phyloP scores from a whole-genome alignment of 257 asterid genomes.

The Primulina eburnea region DNA sequence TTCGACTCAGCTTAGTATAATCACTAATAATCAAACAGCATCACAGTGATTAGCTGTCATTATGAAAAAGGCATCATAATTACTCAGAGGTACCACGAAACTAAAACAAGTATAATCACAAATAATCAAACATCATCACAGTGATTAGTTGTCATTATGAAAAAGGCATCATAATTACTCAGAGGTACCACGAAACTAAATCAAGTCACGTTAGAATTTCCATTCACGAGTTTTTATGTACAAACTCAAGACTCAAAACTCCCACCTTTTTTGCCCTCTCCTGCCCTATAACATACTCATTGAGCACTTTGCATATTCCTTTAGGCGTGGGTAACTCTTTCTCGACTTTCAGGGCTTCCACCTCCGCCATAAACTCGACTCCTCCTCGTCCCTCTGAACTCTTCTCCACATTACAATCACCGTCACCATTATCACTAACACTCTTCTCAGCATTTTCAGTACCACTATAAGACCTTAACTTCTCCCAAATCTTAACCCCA shows the following conservation, averaged over 20 bases:
- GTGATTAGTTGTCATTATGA: too few relatives aligned
- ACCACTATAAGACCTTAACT: constrained; percentile 77
- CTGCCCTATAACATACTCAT: constrained; percentile 81
- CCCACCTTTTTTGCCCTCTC: constrained; percentile 80
- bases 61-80: neutral
- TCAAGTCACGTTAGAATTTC: constrained; percentile 9
- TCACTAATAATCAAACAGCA: too few relatives aligned
- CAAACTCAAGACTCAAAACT: constrained; percentile 3
- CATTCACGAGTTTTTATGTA: neutral
- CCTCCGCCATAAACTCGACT: constrained; percentile 23
- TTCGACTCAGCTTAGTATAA: too few relatives aligned
- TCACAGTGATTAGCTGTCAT: too few relatives aligned
- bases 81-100: neutral
- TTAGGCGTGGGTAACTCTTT: constrained; percentile 71
- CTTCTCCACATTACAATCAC: constrained; percentile 21
- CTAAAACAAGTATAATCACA: neutral
- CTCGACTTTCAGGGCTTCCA: constrained; percentile 22
- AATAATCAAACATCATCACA: too few relatives aligned
- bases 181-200: neutral
- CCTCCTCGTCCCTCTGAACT: constrained; percentile 19
- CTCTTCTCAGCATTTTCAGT: constrained; percentile 28
- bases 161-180: neutral
- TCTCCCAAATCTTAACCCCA: constrained; percentile 82
- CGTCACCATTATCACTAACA: constrained; percentile 12
- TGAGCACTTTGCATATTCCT: constrained; percentile 76